Conservation (phyloP, 768 basidiomycete genomes). For the Chiua virens region DNA sequence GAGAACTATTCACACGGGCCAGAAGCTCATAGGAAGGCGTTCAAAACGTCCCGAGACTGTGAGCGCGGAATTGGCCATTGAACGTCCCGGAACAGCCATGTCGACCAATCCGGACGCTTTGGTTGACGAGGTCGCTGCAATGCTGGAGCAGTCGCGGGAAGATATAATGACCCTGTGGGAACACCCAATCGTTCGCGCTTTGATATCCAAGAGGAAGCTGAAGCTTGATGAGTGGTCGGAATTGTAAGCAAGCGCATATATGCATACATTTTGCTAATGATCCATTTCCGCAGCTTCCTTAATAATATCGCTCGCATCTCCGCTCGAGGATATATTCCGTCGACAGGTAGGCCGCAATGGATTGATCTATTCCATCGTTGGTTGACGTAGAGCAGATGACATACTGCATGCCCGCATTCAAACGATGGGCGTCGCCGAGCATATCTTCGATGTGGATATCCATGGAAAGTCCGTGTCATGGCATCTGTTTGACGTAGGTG, state of each 20-base stretch:
- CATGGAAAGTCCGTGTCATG: constrained; percentile 76
- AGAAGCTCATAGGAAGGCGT: constrained; percentile 30
- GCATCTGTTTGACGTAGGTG: constrained; percentile 74
- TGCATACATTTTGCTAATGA: constrained; percentile 10
- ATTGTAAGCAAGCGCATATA: constrained; percentile 57
- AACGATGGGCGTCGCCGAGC: constrained; percentile 86
- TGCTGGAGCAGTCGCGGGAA: constrained; percentile 56
- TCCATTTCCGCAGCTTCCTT: constrained; percentile 56
- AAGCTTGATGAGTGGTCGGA: constrained; percentile 88
- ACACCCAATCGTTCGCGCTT: constrained; percentile 64
- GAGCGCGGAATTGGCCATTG: constrained; percentile 28
- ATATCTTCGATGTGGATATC: constrained; percentile 77
- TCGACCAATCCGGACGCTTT: constrained; percentile 49
- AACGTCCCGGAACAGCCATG: constrained; percentile 29
- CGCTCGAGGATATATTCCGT: constrained; percentile 66
- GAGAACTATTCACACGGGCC: constrained; percentile 56
- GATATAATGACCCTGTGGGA: constrained; percentile 76
- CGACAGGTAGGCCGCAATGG: constrained; percentile 52
- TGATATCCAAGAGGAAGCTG: constrained; percentile 67
- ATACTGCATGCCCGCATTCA: constrained; percentile 89
- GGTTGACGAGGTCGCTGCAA: constrained; percentile 58
- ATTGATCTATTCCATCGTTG: constrained; percentile 29
- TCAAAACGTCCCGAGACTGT: constrained; percentile 25
- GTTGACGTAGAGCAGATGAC: constrained; percentile 53
- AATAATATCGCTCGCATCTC: constrained; percentile 72